Evolutionary conservation across 2,329 filamentous ascomycete species (phyloP), one percentile per base, ranked within the genome.

Genomic region (Pleoardoris graminearum): DNA sequence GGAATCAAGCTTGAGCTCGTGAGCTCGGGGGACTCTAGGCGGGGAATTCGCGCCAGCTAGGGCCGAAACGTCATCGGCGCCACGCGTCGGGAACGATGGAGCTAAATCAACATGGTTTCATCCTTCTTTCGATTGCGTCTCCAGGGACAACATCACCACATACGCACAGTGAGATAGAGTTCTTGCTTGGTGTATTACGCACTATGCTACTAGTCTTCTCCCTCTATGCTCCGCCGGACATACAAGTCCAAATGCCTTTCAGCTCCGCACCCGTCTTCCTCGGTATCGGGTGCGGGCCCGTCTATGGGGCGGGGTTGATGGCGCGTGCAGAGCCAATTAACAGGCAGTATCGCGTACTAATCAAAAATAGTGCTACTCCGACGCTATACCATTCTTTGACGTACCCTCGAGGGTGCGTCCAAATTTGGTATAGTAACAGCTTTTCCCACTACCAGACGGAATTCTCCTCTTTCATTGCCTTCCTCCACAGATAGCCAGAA

Each of bases 351-450:
- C 17, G 42, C 11, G 17, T 45, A 30, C 17, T 45, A 45, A 22
- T 45, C 23, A 6, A 42, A 42, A 42, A 42, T 27, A 42, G 38
- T 42, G 25, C 11, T 45, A 16, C 25, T 45, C 42, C 30, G 25
- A 45, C 42, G 42, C 42, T 30, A 32, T 7, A 32, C 42, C 22
- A 22, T 30, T 45, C 30, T 45, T 29, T 5, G 17, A 30, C 17
- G 12, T 11, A 5, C 42, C 42, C 42, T 45, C 25, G 25, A 45
- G 22, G 27, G 42, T 7, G 12, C 12, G 17, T 45, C 42, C 27
- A 45, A 45, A 45, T 45, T 45, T 32, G n/a, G 42, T 32, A 29
- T 45, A 30, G 42, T 32, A 19, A 12, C 25, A 45, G 42, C 42
- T 22, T 42, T 32, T 19, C 25, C n/a, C 25, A 30, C 25, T 32